Base-by-base conservation (phyloP, 257 asterid genomes). In the Solanum pennellii region DNA sequence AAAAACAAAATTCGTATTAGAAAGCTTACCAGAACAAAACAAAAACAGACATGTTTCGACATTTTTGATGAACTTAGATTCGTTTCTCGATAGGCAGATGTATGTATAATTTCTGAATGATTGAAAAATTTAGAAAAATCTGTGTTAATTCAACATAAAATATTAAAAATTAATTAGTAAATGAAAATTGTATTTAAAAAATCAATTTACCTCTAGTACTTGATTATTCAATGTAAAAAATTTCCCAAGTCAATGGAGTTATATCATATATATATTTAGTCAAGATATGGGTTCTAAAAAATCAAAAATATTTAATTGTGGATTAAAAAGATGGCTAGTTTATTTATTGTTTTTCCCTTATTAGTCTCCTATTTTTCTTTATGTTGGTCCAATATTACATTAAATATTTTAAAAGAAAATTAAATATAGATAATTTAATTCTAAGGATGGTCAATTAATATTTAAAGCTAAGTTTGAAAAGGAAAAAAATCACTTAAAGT, bases 21-120 rank as follows among this genome's bases (percentile, higher is more conserved):
- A 45, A 49, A 89, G 86, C 87, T 87, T 90, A 93, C 96, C 91
- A 91, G 52, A 56, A 89, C 20, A 71, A 92, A 44, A 75, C 90
- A 91, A 44, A 89, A 91, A 85, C 88, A 88, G 65, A 91, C 56
- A 25, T 92, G 94, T 35, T 89, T 92, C 77, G 86, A 21, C 89
- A 91, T 87, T 60, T 90, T 87, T 85, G 49, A 93, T 41, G 92
- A 91, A 42, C 89, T 89, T 29, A 44, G 66, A 88, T 88, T 92
- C 93, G 88, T 90, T 47, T 62, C 68, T 80, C 29, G 12, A 79
- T 79, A 27, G 52, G 1, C 9, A 23, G 10, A 56, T 6, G 5
- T 45, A 8, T 5, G 12, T 69, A 29, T 69, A 69, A 3, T 49
- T 27, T 49, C 9, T 15, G n/a, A 11, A 41, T 75, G 12, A 37